Conservation (phyloP, 495 filamentous ascomycete species). For the Pseudevernia furfuracea region DNA sequence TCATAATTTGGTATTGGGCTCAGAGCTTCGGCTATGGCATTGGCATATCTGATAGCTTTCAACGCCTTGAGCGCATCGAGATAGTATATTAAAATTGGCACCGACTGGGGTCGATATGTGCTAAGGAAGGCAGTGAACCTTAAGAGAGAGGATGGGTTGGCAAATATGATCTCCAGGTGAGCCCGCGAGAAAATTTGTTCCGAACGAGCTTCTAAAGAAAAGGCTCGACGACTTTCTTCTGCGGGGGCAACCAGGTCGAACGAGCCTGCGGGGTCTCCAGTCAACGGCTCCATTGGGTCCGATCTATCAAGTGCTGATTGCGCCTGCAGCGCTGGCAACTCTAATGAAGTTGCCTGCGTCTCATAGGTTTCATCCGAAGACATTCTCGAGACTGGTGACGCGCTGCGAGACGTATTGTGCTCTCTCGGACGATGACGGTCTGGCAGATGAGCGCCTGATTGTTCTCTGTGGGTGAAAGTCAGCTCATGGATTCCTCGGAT, state of each 20-base stretch:
- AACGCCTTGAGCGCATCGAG: slow-evolving; percentile 59
- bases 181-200: slow-evolving; percentile 57
- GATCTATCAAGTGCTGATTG: slow-evolving; percentile 22
- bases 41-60: slow-evolving; percentile 63
- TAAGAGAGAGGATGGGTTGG: slow-evolving; percentile 61
- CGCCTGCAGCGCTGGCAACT: slow-evolving; percentile 25
- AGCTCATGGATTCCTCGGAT: neutral
- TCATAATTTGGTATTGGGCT: slow-evolving; percentile 40
- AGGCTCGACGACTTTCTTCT: slow-evolving; percentile 21
- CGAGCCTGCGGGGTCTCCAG: slow-evolving; percentile 24
- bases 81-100: slow-evolving; percentile 62
- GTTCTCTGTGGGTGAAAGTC: slow-evolving; percentile 5
- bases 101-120: slow-evolving; percentile 64
- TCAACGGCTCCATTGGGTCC: slow-evolving; percentile 26
- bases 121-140: slow-evolving; percentile 60
- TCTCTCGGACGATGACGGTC: slow-evolving; percentile 8
- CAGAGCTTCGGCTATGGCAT: slow-evolving; percentile 52
- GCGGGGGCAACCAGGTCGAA: slow-evolving; percentile 27
- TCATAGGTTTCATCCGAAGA: slow-evolving; percentile 25
- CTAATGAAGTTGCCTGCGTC: slow-evolving; percentile 21
- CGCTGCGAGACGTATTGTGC: slow-evolving; percentile 20
- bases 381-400: slow-evolving; percentile 19
- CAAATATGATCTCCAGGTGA: slow-evolving; percentile 52
- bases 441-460: slow-evolving; percentile 5
- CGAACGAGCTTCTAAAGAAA: slow-evolving; percentile 50